Evolutionary conservation across 306 rosid genomes (phyloP).

Genomic region (Senna siamea): DNA sequence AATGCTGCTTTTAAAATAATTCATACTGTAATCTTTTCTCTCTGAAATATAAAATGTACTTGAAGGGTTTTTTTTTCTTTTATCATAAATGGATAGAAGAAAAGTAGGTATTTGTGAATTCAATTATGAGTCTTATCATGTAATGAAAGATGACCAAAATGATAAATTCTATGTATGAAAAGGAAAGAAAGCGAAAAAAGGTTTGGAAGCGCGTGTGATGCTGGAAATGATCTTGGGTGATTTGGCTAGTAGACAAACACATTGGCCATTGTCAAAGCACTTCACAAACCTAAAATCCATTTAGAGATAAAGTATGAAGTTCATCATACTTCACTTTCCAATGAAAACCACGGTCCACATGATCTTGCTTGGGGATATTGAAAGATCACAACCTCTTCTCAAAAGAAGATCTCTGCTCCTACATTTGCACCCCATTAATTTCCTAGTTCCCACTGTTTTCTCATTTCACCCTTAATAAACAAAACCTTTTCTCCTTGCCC

Average conservation of each 20-base stretch:
- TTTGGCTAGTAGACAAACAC: constrained; percentile 36
- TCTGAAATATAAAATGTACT: too few species aligned
- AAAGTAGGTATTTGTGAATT: too few species aligned
- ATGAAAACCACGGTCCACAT: constrained; percentile 63
- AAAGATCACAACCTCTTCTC: constrained; percentile 52
- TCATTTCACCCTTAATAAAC: too few species aligned
- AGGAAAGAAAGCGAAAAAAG: constrained; percentile 35
- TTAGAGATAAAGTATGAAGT: constrained; percentile 21
- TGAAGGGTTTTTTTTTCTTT: too few species aligned
- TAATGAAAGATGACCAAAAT: constrained; percentile 14
- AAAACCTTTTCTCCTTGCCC: too few species aligned
- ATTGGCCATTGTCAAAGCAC: constrained; percentile 48
- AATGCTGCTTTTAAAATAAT: too few species aligned
- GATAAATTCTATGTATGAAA: constrained; percentile 32
- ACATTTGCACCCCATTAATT: too few species aligned
- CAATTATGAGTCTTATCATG: too few species aligned
- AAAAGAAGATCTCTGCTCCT: constrained; percentile 39
- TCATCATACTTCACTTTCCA: constrained; percentile 58
- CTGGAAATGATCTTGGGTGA: not conserved
- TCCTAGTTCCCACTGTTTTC: too few species aligned
- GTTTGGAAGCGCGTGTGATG: constrained; percentile 23
- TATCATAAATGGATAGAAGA: not conserved
- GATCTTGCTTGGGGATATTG: constrained; percentile 68
- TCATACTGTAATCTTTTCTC: too few species aligned
- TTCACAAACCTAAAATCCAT: constrained; percentile 36